Evolutionary conservation across 2,329 filamentous ascomycete species (phyloP).

Genomic region (Pyrenophora tritici-repentis): DNA sequence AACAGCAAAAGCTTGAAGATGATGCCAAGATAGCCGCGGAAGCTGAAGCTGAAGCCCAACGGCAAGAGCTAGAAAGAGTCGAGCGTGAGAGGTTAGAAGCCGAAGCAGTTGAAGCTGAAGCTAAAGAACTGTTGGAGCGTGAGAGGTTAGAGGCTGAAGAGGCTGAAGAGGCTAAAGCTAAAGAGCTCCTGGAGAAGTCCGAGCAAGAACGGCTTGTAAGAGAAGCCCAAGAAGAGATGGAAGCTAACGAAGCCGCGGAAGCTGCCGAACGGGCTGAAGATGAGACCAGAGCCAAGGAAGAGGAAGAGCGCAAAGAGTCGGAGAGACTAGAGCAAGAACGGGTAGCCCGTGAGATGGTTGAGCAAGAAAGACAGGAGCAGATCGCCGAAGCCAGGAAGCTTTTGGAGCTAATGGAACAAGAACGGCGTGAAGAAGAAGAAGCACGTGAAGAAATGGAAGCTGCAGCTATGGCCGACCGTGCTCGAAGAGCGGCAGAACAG

Average conservation of each 20-base stretch:
- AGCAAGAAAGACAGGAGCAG: slow-evolving; percentile 14
- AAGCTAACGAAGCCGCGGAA: slow-evolving; percentile 2
- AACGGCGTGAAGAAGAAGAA: slow-evolving; percentile 6
- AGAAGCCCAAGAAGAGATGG: slow-evolving; percentile 3
- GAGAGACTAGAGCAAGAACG: slow-evolving; percentile 7
- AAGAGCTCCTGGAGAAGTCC: not conserved
- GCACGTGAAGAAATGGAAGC: slow-evolving; percentile 8
- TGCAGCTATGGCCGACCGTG: slow-evolving; percentile 7
- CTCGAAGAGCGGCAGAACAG: slow-evolving; percentile 9
- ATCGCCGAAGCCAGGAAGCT: slow-evolving; percentile 11
- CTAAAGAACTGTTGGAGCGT: not conserved
- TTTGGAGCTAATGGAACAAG: slow-evolving; percentile 11
- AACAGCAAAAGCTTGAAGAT: slow-evolving; percentile 2
- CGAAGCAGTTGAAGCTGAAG: slow-evolving; percentile 7
- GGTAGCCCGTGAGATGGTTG: slow-evolving; percentile 5
- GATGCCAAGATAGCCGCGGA: not conserved
- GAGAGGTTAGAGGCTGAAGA: not conserved
- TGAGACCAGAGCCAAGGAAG: not conserved
- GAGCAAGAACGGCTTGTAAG: not conserved
- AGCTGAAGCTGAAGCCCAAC: slow-evolving; percentile 1
- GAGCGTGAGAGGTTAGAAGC: slow-evolving; percentile 7
- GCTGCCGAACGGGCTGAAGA: slow-evolving; percentile 2
- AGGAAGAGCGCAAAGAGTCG: slow-evolving; percentile 1
- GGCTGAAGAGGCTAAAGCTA: slow-evolving; percentile 8
- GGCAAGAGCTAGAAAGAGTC: slow-evolving; percentile 7